Conservation (phyloP, 2,329 filamentous ascomycete species). For the Plenodomus biglobosus region DNA sequence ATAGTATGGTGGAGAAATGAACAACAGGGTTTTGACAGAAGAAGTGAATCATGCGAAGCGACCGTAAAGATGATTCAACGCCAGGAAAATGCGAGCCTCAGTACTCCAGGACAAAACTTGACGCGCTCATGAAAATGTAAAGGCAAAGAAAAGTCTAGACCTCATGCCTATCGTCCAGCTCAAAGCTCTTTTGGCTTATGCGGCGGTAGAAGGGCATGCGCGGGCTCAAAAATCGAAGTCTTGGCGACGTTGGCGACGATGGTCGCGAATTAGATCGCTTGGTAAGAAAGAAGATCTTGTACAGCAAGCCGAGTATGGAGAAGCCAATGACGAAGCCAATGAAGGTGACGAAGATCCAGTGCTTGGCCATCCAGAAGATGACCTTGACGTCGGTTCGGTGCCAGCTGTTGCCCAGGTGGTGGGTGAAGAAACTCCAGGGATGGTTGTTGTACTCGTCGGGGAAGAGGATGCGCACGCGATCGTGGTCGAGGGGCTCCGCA, state of each 20-base stretch:
- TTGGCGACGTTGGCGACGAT: constrained; percentile 18
- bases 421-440: constrained; percentile 71
- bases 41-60: constrained; percentile 12
- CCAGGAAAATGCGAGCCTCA: constrained; percentile 27
- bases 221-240: constrained; percentile 17
- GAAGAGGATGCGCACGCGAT: constrained; percentile 68
- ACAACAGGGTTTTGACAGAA: neutral
- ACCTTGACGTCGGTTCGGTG: constrained; percentile 64
- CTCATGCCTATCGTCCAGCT: constrained; percentile 40
- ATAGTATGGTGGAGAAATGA: constrained; percentile 4
- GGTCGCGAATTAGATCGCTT: constrained; percentile 12
- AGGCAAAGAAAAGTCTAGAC: constrained; percentile 24
- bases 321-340: constrained; percentile 57
- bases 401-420: constrained; percentile 66
- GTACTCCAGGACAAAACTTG: constrained; percentile 13
- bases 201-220: constrained; percentile 42
- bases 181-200: constrained; percentile 41
- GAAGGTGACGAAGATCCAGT: constrained; percentile 60
- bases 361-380: constrained; percentile 63
- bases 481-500: constrained; percentile 50
- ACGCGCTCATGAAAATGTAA: constrained; percentile 24
- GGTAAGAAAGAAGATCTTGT: constrained; percentile 53
- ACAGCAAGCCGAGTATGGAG: constrained; percentile 53
- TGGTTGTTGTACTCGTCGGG: constrained; percentile 69
- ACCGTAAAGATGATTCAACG: constrained; percentile 17